phyloP scores from a whole-genome alignment of 805 yeast genomes.

The Yamadazyma nakazawae region DNA sequence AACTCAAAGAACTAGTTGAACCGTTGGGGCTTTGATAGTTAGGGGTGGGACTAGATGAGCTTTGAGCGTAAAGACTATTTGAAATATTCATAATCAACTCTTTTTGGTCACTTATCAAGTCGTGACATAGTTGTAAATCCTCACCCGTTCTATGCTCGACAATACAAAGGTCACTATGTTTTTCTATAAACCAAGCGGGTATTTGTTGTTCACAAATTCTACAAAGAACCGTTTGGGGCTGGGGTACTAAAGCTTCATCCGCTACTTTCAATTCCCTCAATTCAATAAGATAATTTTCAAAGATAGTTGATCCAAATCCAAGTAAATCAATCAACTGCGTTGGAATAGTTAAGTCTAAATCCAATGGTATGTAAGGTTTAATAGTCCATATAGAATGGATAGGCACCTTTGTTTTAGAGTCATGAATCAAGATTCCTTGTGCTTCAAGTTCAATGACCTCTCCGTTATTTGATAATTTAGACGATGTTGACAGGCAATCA shows the following conservation, averaged over 20 bases:
- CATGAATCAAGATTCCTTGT: conserved; percentile 83
- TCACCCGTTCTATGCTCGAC: conserved; percentile 82
- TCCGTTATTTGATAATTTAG: conserved; percentile 51
- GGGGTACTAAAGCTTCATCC: conserved; percentile 64
- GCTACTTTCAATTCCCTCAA: conserved; percentile 62
- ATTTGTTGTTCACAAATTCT: conserved; percentile 86
- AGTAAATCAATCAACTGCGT: conserved; percentile 63
- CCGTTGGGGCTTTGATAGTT: conserved; percentile 7
- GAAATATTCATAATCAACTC: conserved; percentile 44
- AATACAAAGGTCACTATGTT: conserved; percentile 83
- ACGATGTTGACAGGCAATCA: conserved; percentile 3
- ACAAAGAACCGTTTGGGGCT: conserved; percentile 81
- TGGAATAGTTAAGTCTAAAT: conserved; percentile 68
- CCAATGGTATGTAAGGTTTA: conserved; percentile 67
- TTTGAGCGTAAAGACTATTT: conserved; percentile 34
- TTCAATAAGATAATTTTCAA: conserved; percentile 66
- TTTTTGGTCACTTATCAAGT: conserved; percentile 68
- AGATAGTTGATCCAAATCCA: conserved; percentile 86
- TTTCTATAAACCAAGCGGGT: conserved; percentile 97
- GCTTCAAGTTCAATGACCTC: conserved; percentile 78
- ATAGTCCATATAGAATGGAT: conserved; percentile 92
- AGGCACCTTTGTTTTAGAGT: conserved; percentile 52
- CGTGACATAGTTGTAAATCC: conserved; percentile 71
- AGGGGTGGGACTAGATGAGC: conserved; percentile 8
- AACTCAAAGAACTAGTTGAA: conserved; percentile 14